Evolutionary conservation across 176 grass and related monocot genomes (phyloP).

Genomic region (Rhynchospora tenuis): DNA sequence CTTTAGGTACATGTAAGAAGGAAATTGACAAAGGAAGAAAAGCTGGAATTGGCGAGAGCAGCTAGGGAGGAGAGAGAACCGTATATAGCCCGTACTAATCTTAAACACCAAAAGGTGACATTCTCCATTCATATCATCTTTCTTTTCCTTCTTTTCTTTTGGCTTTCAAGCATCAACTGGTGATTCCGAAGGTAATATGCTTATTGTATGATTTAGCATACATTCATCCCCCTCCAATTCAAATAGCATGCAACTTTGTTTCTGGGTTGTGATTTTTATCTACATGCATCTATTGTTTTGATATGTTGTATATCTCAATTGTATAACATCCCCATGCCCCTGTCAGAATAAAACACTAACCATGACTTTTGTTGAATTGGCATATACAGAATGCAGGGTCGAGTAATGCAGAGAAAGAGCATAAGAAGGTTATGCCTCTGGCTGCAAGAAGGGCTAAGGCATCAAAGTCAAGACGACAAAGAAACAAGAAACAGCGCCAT

Average conservation of each 20-base stretch:
- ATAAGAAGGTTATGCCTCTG: slow-evolving; percentile 71
- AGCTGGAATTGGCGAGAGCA: slow-evolving; percentile 50
- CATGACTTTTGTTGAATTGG: neutral
- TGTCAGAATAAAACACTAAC: neutral
- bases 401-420: slow-evolving; percentile 82
- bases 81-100: slow-evolving; percentile 39
- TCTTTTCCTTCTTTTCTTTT: neutral
- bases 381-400: slow-evolving; percentile 52
- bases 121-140: neutral
- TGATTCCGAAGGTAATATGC: neutral
- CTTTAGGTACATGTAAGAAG: slow-evolving; percentile 46
- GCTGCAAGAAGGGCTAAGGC: slow-evolving; percentile 61
- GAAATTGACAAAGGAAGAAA: slow-evolving; percentile 68
- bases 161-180: neutral
- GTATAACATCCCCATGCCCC: neutral
- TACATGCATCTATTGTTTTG: neutral
- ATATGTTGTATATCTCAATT: neutral
- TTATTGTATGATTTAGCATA: neutral
- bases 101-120: slow-evolving; percentile 73
- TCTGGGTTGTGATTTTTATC: neutral
- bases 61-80: slow-evolving; percentile 74
- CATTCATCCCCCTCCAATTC: no score
- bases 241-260: neutral
- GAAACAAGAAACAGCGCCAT: slow-evolving; percentile 35
- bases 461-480: slow-evolving; percentile 61